Percentiles rank a stretch among this genome's conserved stretches.
Evolutionary conservation across 148 eudicot species (phyloP).

Genomic region (Spergularia bocconei): DNA sequence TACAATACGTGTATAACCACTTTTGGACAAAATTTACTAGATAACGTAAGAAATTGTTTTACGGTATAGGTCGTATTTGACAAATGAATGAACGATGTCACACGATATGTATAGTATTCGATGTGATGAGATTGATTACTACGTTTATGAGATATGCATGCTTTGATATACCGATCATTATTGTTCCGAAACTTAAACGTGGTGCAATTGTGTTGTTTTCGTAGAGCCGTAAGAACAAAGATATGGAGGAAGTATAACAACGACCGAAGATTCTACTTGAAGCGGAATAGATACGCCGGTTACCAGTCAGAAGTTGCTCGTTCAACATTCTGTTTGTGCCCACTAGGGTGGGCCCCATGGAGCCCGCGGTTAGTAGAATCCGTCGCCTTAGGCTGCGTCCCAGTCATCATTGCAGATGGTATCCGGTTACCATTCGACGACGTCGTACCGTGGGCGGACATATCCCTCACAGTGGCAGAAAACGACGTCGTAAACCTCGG

Average conservation of each 20-base stretch:
- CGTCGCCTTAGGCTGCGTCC: constrained; percentile 74
- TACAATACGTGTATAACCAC: no score
- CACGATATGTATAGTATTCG: no score
- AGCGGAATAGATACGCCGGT: constrained; percentile 59
- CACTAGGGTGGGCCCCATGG: constrained; percentile 98
- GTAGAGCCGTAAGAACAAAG: constrained; percentile 67
- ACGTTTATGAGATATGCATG: no score
- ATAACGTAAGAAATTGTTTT: no score
- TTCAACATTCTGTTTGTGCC: constrained; percentile 70
- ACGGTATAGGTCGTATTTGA: no score
- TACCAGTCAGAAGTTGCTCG: constrained; percentile 74
- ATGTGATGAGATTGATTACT: no score
- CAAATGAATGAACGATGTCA: no score
- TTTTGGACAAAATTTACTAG: no score
- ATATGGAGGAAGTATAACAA: constrained; percentile 54
- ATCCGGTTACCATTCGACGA: constrained; percentile 61
- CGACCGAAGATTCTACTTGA: constrained; percentile 58
- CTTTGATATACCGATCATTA: background rate
- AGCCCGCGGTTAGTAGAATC: constrained; percentile 86
- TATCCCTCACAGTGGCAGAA: constrained; percentile 66
- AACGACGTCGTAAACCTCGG: constrained; percentile 53
- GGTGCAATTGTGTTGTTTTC: background rate
- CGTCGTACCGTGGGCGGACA: constrained; percentile 63
- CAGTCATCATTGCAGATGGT: constrained; percentile 84
- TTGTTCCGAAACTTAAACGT: background rate